Evolutionary conservation across 805 yeast species (phyloP), one percentile per base, ranked within the genome.

Genomic region (Nakazawaea ernobii): DNA sequence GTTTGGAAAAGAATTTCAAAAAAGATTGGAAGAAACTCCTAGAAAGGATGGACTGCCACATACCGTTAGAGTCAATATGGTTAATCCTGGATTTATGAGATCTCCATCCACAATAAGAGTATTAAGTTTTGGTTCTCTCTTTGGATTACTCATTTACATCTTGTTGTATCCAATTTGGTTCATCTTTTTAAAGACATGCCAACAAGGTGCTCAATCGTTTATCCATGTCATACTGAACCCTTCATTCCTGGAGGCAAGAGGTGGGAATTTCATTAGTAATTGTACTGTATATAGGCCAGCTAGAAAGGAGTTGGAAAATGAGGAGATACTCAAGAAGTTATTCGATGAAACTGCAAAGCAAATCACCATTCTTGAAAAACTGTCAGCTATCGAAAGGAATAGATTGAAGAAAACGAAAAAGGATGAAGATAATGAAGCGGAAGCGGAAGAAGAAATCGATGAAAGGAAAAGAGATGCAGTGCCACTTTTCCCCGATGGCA

Each of bases 31-130:
- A 44, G 62, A 53, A 0, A 77, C 74, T 53, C 83, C 81, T 51
- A 73, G 95, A 49, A 77, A 82, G 44, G 95, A 89, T 64, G 79
- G 79, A 41, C 78, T 82, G 20, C 85, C 87, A 2, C 72, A 77
- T 58, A 86, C 84, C 56, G 80, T 87, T 24, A 75, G 83, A 43
- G 75, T 89, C 20, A 76, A 84, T 49, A 59, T 89, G 46, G 94
- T 87, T 5, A 94, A 94, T 59, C 98, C 99, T 0, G 99, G 99
- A 1, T 56, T 91, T 32, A 86, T 88, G 85, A 75, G 98, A 55
- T 81, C 96, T 1, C 87, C 96, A 2, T 80, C 95, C 26, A 82
- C 92, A 35, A 80, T 94, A 55, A 75, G 97, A 48, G 79, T 83
- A 32, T 49, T 89, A 5, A 80, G 94, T 15, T 75, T 86, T 66